Percentiles rank a stretch among this genome's conserved stretches.
Conservation (phyloP, 192 early-diverging fungal species). For the Coemansia sp. region DNA sequence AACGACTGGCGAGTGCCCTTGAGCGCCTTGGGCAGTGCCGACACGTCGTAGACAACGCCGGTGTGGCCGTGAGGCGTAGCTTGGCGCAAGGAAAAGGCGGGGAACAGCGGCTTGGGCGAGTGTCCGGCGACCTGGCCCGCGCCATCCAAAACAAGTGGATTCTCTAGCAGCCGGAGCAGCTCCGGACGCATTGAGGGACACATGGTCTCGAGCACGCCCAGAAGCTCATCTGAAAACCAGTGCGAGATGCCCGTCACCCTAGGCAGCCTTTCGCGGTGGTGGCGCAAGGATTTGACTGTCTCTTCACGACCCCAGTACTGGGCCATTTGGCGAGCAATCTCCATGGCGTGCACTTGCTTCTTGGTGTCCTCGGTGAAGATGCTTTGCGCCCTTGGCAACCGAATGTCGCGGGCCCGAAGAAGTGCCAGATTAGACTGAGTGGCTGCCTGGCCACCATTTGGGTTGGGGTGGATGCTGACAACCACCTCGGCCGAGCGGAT, state of each 20-base stretch:
- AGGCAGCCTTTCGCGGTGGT: conserved; percentile 42
- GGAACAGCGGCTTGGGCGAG: conserved; percentile 42
- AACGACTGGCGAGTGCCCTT: conserved; percentile 52
- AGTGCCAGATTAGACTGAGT: conserved; percentile 20
- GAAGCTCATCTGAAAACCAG: conserved; percentile 51
- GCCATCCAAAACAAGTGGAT: conserved; percentile 40
- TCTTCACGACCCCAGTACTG: conserved; percentile 50
- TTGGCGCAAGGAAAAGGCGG: conserved; percentile 27
- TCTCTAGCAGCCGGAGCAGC: conserved; percentile 45
- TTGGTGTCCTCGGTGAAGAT: conserved; percentile 48
- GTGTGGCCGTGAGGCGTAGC: conserved; percentile 7
- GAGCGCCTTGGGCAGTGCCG: conserved; percentile 40
- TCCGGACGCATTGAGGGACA: conserved; percentile 45
- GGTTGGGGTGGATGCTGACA: conserved; percentile 21
- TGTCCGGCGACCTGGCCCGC: conserved; percentile 4
- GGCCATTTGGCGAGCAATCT: conserved; percentile 51
- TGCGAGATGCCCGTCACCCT: conserved; percentile 49
- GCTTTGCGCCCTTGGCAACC: conserved; percentile 24
- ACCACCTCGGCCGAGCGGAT: conserved; percentile 14
- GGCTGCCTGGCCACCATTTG: conserved; percentile 1
- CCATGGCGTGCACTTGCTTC: conserved; percentile 48
- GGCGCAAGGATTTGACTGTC: conserved; percentile 32
- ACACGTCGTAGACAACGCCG: conserved; percentile 36
- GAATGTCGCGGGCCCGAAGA: conserved; percentile 20
- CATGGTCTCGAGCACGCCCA: conserved; percentile 43